These are phyloP conservation scores for Mycosphaerella sp. DNA, from an alignment of 2,329 filamentous ascomycete genomes.

Conservation along the genomic window DNA sequence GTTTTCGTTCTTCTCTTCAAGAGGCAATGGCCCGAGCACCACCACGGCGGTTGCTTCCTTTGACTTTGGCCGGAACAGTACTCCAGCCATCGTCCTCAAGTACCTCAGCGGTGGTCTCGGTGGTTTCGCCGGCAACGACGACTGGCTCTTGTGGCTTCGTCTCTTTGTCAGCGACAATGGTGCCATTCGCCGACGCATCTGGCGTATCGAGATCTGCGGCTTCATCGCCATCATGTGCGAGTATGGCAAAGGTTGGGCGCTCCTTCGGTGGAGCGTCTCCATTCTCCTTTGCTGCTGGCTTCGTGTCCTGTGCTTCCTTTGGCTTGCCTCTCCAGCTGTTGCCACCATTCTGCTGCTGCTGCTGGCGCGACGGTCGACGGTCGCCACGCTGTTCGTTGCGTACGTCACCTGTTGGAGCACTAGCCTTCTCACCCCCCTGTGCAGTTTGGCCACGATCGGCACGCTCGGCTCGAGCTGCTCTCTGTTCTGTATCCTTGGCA, in stretches of 20 bases:
- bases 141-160: slow-evolving; percentile 51
- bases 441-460: slow-evolving; percentile 30
- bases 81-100: slow-evolving; percentile 51
- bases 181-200: slow-evolving; percentile 46
- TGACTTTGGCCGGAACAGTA: slow-evolving; percentile 45
- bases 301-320: slow-evolving; percentile 22
- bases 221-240: slow-evolving; percentile 43
- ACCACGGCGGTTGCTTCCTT: slow-evolving; percentile 39
- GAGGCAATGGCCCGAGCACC: slow-evolving; percentile 45
- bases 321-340: slow-evolving; percentile 20
- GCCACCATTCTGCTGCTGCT: slow-evolving; percentile 21
- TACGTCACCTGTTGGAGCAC: slow-evolving; percentile 42
- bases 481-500: slow-evolving; percentile 55
- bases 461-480: slow-evolving; percentile 42
- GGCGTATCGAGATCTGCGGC: slow-evolving; percentile 39
- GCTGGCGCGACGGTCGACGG: slow-evolving; percentile 27
- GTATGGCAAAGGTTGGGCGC: slow-evolving; percentile 36
- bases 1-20: slow-evolving; percentile 20
- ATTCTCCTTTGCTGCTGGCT: slow-evolving; percentile 37
- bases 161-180: slow-evolving; percentile 48
- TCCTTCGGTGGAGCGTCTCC: slow-evolving; percentile 30
- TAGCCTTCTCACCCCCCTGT: slow-evolving; percentile 25
- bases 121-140: slow-evolving; percentile 35
- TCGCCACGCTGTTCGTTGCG: slow-evolving; percentile 18
- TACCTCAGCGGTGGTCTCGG: slow-evolving; percentile 40